phyloP scores from a whole-genome alignment of 2,329 filamentous ascomycete genomes.

The Claviceps sp. region DNA sequence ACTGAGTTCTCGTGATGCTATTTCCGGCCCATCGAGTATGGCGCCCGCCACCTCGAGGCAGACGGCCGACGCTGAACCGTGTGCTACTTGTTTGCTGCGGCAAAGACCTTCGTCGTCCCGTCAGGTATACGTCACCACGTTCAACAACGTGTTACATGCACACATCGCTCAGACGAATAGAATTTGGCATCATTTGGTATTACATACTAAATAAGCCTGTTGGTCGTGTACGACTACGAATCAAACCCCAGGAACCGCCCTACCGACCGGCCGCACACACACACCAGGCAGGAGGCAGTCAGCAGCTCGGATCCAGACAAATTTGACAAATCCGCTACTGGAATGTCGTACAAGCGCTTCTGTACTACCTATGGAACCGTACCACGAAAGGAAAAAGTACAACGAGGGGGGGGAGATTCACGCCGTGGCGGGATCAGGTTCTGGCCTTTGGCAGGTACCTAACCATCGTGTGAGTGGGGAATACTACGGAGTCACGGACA shows the following conservation, averaged over 20 bases:
- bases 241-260: not conserved
- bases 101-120: not conserved
- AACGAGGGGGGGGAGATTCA: not conserved
- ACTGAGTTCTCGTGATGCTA: not conserved
- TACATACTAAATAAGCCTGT: not conserved
- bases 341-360: not conserved
- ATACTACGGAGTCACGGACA: too few species aligned
- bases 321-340: not conserved
- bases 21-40: not conserved
- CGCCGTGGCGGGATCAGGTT: not conserved
- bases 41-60: not conserved
- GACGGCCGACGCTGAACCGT: not conserved
- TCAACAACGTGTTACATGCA: not conserved
- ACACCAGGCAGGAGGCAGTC: not conserved
- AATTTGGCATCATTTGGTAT: too few species aligned
- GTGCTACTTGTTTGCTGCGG: not conserved
- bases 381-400: not conserved
- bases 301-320: not conserved
- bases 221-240: not conserved
- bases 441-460: not conserved
- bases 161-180: not conserved
- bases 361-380: not conserved
- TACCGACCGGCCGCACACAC: not conserved
- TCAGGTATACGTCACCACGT: slow-evolving; percentile 1
- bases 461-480: too few species aligned